A percentile compares a stretch with the other conserved stretches of the same genome.
Conservation (phyloP, 371 early-diverging fungal genomes). For the Mucor mucedo region DNA sequence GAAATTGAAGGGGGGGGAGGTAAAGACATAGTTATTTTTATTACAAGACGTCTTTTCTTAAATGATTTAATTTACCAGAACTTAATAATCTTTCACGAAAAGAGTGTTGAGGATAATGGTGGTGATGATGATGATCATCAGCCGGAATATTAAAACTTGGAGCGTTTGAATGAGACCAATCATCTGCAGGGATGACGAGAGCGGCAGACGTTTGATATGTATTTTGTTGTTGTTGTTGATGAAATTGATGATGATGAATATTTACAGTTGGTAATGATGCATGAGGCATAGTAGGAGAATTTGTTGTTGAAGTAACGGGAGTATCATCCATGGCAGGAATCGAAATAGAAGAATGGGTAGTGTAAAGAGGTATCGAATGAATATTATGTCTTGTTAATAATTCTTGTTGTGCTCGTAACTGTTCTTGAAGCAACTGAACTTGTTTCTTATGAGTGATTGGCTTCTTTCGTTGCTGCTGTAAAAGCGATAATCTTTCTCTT, state of each 20-base stretch:
- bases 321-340: conserved; percentile 31
- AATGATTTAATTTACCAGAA: conserved; percentile 33
- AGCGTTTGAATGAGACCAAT: not conserved
- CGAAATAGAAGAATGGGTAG: conserved; percentile 31
- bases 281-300: conserved; percentile 21
- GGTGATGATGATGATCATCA: conserved; percentile 24
- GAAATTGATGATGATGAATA: conserved; percentile 5
- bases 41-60: conserved; percentile 13
- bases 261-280: conserved; percentile 16
- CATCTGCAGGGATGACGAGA: conserved; percentile 25
- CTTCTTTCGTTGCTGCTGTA: conserved; percentile 12
- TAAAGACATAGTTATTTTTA: no score
- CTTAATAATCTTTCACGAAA: conserved; percentile 36
- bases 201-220: conserved; percentile 7
- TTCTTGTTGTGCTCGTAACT: conserved; percentile 40
- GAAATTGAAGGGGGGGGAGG: no score
- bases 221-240: conserved; percentile 6
- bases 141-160: conserved; percentile 42
- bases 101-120: conserved; percentile 7
- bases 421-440: conserved; percentile 43
- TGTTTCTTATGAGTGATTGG: conserved; percentile 25
- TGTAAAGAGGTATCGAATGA: conserved; percentile 18
- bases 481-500: conserved; percentile 9
- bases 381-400: conserved; percentile 36
- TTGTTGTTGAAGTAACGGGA: conserved; percentile 8